Conservation (phyloP, 208 protist genomes). For the Wallacemonas sp. region DNA sequence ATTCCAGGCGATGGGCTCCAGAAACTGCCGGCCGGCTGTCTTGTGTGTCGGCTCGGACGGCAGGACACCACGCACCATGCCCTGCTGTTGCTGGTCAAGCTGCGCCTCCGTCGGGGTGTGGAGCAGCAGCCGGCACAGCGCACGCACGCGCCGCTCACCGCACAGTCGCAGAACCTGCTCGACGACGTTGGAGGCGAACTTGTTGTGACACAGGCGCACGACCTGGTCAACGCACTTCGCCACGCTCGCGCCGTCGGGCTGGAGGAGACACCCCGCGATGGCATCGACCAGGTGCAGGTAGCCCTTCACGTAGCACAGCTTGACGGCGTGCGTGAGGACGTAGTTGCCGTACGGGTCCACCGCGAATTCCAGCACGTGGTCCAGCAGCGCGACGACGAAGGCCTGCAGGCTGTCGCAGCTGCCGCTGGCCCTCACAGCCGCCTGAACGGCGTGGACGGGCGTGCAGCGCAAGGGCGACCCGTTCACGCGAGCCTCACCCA, state of each 20-base stretch:
- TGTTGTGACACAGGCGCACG: slow-evolving; percentile 88
- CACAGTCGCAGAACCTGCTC: slow-evolving; percentile 93
- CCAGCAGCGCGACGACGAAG: slow-evolving; percentile 51
- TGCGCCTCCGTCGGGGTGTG: not conserved
- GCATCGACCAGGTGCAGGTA: slow-evolving; percentile 43
- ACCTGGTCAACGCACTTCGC: slow-evolving; percentile 22
- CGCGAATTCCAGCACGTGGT: slow-evolving; percentile 75
- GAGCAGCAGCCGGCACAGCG: slow-evolving; percentile 51
- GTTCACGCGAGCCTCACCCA: too few species aligned
- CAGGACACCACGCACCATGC: too few species aligned
- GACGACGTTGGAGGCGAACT: slow-evolving; percentile 97
- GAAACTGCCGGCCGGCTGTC: not conserved
- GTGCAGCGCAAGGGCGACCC: not conserved
- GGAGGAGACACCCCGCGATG: slow-evolving; percentile 32
- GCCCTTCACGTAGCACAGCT: slow-evolving; percentile 52
- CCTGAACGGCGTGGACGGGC: not conserved
- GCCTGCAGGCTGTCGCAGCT: slow-evolving; percentile 22
- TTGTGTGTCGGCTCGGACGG: too few species aligned
- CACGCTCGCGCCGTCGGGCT: slow-evolving; percentile 23
- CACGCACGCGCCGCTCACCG: slow-evolving; percentile 41
- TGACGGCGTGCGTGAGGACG: slow-evolving; percentile 95
- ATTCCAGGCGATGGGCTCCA: not conserved
- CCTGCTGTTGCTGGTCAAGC: too few species aligned
- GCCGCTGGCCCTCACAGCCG: not conserved
- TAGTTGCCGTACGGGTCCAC: slow-evolving; percentile 97